Percentiles rank a stretch among this genome's conserved stretches.
These are phyloP conservation scores for Pseudopediastrum boryanum DNA, from an alignment of 139 green algal genomes.

Conservation along the genomic window DNA sequence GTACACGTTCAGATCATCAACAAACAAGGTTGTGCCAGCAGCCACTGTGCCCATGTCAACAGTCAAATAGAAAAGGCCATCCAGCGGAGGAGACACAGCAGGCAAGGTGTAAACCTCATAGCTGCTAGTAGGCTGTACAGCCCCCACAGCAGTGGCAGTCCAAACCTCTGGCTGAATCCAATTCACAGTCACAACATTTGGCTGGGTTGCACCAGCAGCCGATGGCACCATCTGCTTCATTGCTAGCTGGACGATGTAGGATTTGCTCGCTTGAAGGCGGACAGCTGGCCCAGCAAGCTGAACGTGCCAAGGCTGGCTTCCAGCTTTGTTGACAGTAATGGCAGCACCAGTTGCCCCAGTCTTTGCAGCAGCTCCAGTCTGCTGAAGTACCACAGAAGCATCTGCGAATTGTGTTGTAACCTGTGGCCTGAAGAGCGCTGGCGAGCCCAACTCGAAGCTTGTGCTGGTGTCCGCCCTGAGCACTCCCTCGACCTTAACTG, in stretches of 20 bases:
- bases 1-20: constrained; percentile 18
- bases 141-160: neutral
- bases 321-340: constrained; percentile 4
- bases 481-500: neutral
- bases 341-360: constrained; percentile 3
- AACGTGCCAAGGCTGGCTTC: constrained; percentile 14
- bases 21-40: constrained; percentile 3
- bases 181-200: constrained; percentile 10
- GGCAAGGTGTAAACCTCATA: constrained; percentile 6
- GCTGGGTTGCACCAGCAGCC: neutral
- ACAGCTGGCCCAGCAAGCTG: constrained; percentile 4
- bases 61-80: constrained; percentile 4
- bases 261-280: neutral
- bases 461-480: neutral
- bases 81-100: neutral
- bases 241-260: constrained; percentile 6
- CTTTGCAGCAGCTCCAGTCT: neutral
- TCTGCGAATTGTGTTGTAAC: neutral
- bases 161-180: constrained; percentile 22
- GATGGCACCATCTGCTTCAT: neutral
- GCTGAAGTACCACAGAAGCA: neutral
- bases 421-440: neutral
- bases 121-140: constrained; percentile 1
- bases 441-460: neutral
- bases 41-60: constrained; percentile 6